Evolutionary conservation across 768 basidiomycete species (phyloP).

Genomic region (Lanmaoa rubissima): DNA sequence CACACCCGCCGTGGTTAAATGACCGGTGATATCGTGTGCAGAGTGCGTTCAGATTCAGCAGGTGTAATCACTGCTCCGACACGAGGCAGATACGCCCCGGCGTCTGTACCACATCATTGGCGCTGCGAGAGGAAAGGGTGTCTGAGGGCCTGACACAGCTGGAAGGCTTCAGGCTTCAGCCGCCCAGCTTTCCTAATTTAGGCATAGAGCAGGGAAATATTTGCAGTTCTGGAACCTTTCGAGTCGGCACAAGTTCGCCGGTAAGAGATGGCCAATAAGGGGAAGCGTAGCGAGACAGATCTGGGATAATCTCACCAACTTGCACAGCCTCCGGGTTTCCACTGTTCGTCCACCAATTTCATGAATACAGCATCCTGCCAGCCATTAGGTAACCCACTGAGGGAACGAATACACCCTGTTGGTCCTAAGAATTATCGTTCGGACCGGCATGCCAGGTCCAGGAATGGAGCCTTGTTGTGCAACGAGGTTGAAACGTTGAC

Average conservation of each 20-base stretch:
- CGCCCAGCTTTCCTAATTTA: constrained; percentile 16
- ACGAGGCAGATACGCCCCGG: constrained; percentile 31
- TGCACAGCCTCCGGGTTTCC: neutral
- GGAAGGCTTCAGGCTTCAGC: neutral
- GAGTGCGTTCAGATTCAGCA: neutral
- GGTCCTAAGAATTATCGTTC: neutral
- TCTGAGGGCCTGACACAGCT: constrained; percentile 18
- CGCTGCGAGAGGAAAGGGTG: constrained; percentile 19
- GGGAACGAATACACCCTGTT: constrained; percentile 2
- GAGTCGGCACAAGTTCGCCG: constrained; percentile 9
- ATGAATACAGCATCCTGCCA: constrained; percentile 21
- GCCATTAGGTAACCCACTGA: constrained; percentile 3
- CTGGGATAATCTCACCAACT: neutral
- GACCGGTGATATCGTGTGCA: constrained; percentile 8
- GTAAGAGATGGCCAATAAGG: neutral
- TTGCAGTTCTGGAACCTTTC: constrained; percentile 8
- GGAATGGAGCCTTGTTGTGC: neutral
- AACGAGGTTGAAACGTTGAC: constrained; percentile 9
- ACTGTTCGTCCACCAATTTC: neutral
- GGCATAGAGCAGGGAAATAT: neutral
- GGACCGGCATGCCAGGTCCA: neutral
- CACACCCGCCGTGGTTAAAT: neutral
- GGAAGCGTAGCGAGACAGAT: neutral
- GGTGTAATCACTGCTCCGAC: constrained; percentile 1
- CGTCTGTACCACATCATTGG: constrained; percentile 25